Evolutionary conservation across 441 rosid species (phyloP).

Genomic region (Eruca vesicaria): DNA sequence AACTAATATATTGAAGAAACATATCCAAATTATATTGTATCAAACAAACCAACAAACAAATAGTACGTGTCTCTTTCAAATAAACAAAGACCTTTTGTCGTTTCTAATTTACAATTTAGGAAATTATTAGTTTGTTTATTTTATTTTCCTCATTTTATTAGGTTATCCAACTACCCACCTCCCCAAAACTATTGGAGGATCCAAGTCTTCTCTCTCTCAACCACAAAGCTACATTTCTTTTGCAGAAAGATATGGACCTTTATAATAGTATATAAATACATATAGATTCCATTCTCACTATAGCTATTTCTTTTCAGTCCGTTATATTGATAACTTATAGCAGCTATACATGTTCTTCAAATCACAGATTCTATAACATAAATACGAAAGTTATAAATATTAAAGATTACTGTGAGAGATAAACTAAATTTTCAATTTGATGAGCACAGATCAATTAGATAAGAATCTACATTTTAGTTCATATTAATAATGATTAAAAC

Average conservation of each 20-base stretch:
- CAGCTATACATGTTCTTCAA: not conserved
- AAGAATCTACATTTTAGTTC: constrained; percentile 6
- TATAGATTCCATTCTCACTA: not conserved
- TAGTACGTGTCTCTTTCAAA: not conserved
- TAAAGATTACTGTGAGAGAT: not conserved
- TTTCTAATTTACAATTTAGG: constrained; percentile 4
- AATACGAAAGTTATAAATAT: not conserved
- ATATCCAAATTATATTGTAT: not conserved
- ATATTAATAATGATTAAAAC: not conserved
- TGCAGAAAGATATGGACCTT: not conserved
- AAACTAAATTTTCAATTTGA: not conserved
- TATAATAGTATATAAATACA: not conserved
- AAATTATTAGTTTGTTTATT: not conserved
- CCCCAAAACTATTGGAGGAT: constrained; percentile 41
- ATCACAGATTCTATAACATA: not conserved
- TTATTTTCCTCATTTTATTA: constrained; percentile 27
- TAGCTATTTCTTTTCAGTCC: not conserved
- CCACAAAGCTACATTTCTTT: constrained; percentile 22
- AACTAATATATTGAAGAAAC: not conserved
- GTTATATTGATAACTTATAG: not conserved
- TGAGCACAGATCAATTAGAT: not conserved
- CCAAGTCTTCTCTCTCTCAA: constrained; percentile 31
- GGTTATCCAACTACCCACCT: constrained; percentile 43
- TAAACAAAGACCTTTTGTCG: not conserved
- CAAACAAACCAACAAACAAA: not conserved